phyloP scores from a whole-genome alignment of 2,329 filamentous ascomycete species.

The Acrocalymma vagum region DNA sequence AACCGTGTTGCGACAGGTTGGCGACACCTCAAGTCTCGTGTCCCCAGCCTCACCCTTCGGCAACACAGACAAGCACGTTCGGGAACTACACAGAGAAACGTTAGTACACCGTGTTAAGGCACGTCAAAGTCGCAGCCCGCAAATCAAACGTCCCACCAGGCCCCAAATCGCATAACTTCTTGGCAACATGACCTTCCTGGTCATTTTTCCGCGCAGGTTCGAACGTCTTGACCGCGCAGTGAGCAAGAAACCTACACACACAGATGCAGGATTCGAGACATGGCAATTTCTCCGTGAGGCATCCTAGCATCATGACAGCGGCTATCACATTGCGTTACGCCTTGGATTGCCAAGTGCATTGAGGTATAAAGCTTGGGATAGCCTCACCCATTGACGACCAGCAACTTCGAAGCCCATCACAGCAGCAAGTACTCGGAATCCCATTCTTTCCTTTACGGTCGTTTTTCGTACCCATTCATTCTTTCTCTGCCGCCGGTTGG shows the following conservation, averaged over 20 bases:
- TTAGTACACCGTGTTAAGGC: constrained; percentile 31
- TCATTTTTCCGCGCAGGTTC: constrained; percentile 24
- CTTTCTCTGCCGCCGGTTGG: constrained; percentile 45
- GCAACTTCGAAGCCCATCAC: constrained; percentile 37
- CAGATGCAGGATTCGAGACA: constrained; percentile 37
- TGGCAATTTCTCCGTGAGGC: constrained; percentile 24
- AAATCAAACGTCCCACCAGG: constrained; percentile 45
- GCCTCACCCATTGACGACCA: constrained; percentile 22
- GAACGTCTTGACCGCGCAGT: constrained; percentile 15
- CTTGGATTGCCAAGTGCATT: constrained; percentile 11
- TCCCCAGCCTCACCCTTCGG: constrained; percentile 26
- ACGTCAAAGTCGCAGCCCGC: constrained; percentile 40
- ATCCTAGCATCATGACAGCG: constrained; percentile 1
- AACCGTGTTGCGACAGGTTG: constrained; percentile 41
- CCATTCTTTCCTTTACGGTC: constrained; percentile 27
- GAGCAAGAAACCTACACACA: constrained; percentile 15
- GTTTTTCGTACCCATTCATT: constrained; percentile 28
- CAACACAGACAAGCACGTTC: constrained; percentile 23
- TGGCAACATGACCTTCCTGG: constrained; percentile 30
- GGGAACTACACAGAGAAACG: constrained; percentile 21
- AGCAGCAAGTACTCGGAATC: constrained; percentile 27
- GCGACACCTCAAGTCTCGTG: too few species aligned
- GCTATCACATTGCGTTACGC: neutral
- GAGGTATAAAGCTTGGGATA: constrained; percentile 33
- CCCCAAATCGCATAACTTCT: constrained; percentile 39